Conservation (phyloP, 2,329 filamentous ascomycete species). For the Fonsecaea pugnacius region DNA sequence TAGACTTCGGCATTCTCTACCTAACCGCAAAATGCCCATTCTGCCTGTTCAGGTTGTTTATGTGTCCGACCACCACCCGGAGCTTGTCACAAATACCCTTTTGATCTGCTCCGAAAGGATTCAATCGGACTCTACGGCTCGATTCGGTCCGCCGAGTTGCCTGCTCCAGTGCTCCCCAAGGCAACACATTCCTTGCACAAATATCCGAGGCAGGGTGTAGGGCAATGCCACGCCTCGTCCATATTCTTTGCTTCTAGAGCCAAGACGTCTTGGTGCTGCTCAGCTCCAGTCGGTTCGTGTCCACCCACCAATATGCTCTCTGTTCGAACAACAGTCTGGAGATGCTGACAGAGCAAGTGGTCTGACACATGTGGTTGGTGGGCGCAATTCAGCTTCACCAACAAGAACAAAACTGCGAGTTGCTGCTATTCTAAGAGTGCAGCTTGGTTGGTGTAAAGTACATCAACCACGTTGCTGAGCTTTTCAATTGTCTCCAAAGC, state of each 20-base stretch:
- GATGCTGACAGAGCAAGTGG: neutral
- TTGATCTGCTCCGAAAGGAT: conserved; percentile 2
- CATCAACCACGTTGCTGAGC: conserved; percentile 94
- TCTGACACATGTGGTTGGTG: neutral
- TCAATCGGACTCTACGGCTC: neutral
- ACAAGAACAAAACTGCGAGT: neutral
- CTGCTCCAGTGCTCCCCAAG: neutral
- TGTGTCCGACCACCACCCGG: neutral
- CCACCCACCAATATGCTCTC: neutral
- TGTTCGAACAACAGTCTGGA: neutral
- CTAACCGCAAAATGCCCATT: neutral
- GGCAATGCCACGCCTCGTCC: neutral
- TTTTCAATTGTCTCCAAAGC: conserved; percentile 95
- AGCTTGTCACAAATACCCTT: neutral
- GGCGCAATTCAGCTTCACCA: neutral
- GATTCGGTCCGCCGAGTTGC: neutral
- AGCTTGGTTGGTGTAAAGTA: conserved; percentile 96
- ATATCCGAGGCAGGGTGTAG: neutral
- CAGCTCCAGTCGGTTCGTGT: neutral
- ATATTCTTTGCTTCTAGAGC: neutral
- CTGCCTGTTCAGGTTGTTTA: neutral
- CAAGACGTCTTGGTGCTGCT: neutral
- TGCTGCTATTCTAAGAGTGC: conserved; percentile 79
- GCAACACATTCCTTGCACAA: neutral
- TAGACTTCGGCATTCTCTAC: conserved; percentile 2